Evolutionary conservation across 495 filamentous ascomycete genomes (phyloP).

Genomic region (Acidiella bohemica): DNA sequence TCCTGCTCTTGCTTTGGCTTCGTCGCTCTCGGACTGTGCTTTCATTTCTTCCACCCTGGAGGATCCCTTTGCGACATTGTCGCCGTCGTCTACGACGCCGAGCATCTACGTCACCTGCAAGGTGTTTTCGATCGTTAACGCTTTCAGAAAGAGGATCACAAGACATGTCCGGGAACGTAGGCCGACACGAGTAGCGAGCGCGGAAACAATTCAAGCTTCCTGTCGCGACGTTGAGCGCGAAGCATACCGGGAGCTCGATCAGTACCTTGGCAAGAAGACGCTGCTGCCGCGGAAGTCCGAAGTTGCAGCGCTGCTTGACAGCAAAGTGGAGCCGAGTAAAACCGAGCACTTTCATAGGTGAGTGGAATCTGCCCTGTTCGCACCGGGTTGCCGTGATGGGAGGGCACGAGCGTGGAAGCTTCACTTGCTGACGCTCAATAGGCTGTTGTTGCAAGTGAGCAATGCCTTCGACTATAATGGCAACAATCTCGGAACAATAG

Average conservation of each 20-base stretch:
- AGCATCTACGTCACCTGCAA: conserved; percentile 1
- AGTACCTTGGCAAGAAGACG: conserved; percentile 8
- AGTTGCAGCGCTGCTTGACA: no score
- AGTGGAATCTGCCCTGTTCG: no score
- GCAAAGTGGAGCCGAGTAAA: neutral
- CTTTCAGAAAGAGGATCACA: conserved; percentile 6
- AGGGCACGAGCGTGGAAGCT: neutral
- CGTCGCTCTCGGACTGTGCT: conserved; percentile 8
- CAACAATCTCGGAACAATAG: neutral
- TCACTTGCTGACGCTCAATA: neutral
- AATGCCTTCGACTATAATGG: neutral
- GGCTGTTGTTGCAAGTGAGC: neutral
- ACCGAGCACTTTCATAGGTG: neutral
- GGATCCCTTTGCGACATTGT: no score
- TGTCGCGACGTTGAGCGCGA: conserved; percentile 8
- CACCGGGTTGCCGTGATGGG: neutral
- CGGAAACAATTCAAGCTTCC: neutral
- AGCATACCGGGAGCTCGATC: conserved; percentile 9
- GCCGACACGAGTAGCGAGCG: neutral
- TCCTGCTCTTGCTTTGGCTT: no score
- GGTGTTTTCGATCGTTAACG: conserved; percentile 4
- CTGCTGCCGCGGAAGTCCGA: no score
- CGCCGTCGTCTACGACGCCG: neutral
- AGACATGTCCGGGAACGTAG: no score
- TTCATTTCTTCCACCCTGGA: no score